These are phyloP conservation scores for Fusarium annulatum DNA, from an alignment of 2,329 filamentous ascomycete genomes.

Conservation along the genomic window DNA sequence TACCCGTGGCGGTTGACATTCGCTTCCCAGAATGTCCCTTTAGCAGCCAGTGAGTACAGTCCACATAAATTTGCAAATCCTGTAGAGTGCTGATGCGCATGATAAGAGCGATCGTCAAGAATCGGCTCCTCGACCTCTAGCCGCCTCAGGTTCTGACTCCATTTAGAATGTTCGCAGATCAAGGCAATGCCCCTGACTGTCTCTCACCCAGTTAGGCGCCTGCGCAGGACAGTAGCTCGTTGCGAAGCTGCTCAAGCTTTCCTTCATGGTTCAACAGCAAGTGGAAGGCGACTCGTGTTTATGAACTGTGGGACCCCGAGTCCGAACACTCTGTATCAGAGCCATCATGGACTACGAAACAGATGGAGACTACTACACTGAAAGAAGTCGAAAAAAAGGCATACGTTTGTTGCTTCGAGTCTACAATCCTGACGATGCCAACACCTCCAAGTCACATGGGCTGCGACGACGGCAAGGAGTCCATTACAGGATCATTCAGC, in stretches of 20 bases:
- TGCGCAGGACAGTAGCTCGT: too few relatives aligned
- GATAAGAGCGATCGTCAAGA: background rate
- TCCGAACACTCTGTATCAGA: too few relatives aligned
- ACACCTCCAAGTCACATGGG: accelerated
- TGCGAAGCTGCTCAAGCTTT: too few relatives aligned
- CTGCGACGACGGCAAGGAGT: background rate
- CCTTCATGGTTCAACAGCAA: too few relatives aligned
- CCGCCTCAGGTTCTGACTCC: background rate
- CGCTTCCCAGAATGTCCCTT: accelerated
- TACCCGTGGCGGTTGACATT: background rate
- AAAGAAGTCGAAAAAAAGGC: accelerated
- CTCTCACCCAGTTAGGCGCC: background rate
- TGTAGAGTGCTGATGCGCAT: background rate
- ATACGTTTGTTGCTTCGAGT: too few relatives aligned
- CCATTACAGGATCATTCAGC: too few relatives aligned
- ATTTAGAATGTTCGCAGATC: background rate
- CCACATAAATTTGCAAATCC: accelerated
- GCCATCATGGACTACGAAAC: too few relatives aligned
- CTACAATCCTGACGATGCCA: background rate
- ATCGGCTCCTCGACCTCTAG: accelerated
- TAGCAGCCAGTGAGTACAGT: background rate
- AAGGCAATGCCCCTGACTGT: background rate
- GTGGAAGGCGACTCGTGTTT: too few relatives aligned
- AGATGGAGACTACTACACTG: too few relatives aligned
- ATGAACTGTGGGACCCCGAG: too few relatives aligned